Conservation (phyloP, 805 yeast genomes). For the Wickerhamiella sorbophila region DNA sequence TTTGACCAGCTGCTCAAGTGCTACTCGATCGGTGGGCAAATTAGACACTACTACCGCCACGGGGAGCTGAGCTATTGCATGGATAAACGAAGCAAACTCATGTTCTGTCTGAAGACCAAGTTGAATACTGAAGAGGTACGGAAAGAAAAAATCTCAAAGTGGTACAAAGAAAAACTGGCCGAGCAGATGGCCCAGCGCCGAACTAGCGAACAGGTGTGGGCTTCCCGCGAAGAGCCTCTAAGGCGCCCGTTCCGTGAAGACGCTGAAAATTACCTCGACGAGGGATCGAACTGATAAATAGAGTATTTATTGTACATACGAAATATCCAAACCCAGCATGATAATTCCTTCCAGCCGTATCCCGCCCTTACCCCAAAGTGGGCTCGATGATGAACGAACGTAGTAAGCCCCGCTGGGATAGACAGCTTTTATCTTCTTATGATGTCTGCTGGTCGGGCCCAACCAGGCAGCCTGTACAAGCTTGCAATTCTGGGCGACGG, state of each 20-base stretch:
- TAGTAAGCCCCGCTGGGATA: too few species aligned
- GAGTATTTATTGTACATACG: neutral
- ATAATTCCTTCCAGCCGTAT: too few species aligned
- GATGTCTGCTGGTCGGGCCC: neutral
- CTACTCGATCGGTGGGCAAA: slow-evolving; percentile 82
- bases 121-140: slow-evolving; percentile 42
- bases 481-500: slow-evolving; percentile 97
- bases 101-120: slow-evolving; percentile 58
- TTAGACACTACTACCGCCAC: slow-evolving; percentile 67
- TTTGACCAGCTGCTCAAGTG: slow-evolving; percentile 78
- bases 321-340: too few species aligned
- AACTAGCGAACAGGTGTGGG: slow-evolving; percentile 80
- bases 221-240: slow-evolving; percentile 27
- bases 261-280: slow-evolving; percentile 1
- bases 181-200: slow-evolving; percentile 47
- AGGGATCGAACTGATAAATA: neutral
- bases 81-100: slow-evolving; percentile 55
- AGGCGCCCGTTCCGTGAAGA: slow-evolving; percentile 28
- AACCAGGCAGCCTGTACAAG: slow-evolving; percentile 36
- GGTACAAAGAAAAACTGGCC: slow-evolving; percentile 48
- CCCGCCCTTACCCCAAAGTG: too few species aligned
- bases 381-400: too few species aligned
- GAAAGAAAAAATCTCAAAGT: slow-evolving; percentile 43
- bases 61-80: slow-evolving; percentile 66
- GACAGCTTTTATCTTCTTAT: too few species aligned